Conservation (phyloP, 257 asterid species). For the Solanum chmielewskii region DNA sequence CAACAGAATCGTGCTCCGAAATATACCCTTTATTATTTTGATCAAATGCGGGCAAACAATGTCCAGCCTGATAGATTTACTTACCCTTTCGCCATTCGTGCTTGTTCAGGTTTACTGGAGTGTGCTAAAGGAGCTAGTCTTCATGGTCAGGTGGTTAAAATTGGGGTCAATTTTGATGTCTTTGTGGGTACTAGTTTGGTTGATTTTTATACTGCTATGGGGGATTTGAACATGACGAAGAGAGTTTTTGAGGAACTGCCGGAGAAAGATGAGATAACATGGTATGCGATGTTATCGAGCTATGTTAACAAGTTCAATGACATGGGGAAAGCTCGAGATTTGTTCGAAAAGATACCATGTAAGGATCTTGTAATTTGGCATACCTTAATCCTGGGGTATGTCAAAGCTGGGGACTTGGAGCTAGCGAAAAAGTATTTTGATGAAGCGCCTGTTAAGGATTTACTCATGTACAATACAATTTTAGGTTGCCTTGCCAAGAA, state of each 20-base stretch:
- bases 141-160: conserved; percentile 6
- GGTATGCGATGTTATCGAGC: not conserved
- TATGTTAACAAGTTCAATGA: not conserved
- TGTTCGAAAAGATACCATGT: conserved; percentile 2
- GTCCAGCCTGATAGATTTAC: conserved; percentile 4
- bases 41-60: not conserved
- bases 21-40: not conserved
- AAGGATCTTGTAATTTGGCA: conserved; percentile 11
- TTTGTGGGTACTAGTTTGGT: conserved; percentile 9
- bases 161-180: conserved; percentile 3
- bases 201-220: not conserved
- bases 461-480: conserved; percentile 4
- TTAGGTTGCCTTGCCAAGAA: conserved; percentile 7
- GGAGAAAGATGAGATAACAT: conserved; percentile 5
- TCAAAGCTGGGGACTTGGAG: conserved; percentile 5
- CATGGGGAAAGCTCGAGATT: conserved; percentile 1
- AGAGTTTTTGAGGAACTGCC: not conserved
- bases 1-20: not conserved
- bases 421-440: conserved; percentile 1
- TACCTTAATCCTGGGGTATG: conserved; percentile 1
- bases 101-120: conserved; percentile 3
- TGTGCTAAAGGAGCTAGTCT: not conserved
- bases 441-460: conserved; percentile 8
- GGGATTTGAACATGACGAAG: not conserved
- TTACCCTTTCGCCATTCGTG: conserved; percentile 5